Evolutionary conservation across 768 basidiomycete species (phyloP).

Genomic region (Psilocybe subaeruginosa): DNA sequence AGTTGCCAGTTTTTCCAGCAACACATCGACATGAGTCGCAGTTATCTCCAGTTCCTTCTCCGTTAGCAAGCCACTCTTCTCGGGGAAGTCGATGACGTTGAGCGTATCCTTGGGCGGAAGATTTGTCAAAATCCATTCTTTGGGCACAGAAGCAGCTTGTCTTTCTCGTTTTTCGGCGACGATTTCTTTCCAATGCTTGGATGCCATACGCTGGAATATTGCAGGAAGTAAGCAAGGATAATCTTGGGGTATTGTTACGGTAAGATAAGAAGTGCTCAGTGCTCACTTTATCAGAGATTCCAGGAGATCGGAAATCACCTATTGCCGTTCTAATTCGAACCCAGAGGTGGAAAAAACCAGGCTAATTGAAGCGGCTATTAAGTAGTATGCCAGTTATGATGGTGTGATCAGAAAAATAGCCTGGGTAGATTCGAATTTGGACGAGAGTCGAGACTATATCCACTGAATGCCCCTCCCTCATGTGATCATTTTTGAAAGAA

Average conservation of each 20-base stretch:
- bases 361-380: too few species aligned
- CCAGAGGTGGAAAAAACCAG: too few species aligned
- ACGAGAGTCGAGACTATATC: too few species aligned
- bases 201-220: constrained; percentile 18
- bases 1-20: constrained; percentile 57
- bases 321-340: background rate
- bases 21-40: constrained; percentile 39
- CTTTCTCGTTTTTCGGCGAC: constrained; percentile 54
- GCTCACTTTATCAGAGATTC: background rate
- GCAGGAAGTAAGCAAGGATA: background rate
- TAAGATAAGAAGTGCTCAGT: background rate
- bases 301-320: too few species aligned
- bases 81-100: constrained; percentile 59
- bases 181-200: constrained; percentile 51
- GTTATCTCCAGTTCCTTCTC: constrained; percentile 52
- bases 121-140: constrained; percentile 59
- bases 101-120: constrained; percentile 48
- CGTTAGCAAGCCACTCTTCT: constrained; percentile 59
- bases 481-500: too few species aligned
- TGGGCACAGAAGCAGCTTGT: constrained; percentile 61
- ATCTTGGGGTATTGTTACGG: background rate
- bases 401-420: too few species aligned
- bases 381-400: too few species aligned
- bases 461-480: too few species aligned
- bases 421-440: too few species aligned